Conservation (phyloP, 2,329 filamentous ascomycete genomes). For the Arthrobotrys pseudoclavata region DNA sequence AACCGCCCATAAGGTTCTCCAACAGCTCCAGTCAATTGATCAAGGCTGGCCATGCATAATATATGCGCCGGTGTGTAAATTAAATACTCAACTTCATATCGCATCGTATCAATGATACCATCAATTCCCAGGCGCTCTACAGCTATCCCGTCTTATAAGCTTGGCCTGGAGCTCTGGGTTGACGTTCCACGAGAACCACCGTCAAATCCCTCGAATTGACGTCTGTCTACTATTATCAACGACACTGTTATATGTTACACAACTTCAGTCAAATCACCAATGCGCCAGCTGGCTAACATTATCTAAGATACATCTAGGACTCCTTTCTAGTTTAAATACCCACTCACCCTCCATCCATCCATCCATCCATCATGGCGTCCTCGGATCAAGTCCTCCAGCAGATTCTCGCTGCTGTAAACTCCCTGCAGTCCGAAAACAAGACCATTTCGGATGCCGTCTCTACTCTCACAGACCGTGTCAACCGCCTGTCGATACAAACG, state of each 20-base stretch:
- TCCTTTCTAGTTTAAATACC: too few relatives aligned
- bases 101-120: not conserved
- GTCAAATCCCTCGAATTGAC: constrained; percentile 52
- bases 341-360: not conserved
- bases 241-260: constrained; percentile 5
- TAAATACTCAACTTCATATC: not conserved
- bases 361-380: constrained; percentile 34
- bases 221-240: constrained; percentile 16
- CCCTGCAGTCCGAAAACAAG: constrained; percentile 72
- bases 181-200: constrained; percentile 32
- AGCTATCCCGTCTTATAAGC: constrained; percentile 9
- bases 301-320: too few relatives aligned
- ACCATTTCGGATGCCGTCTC: constrained; percentile 73
- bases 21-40: constrained; percentile 11
- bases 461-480: constrained; percentile 74
- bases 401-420: constrained; percentile 72
- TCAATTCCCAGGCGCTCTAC: not conserved
- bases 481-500: constrained; percentile 72
- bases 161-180: constrained; percentile 21
- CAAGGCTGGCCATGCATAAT: not conserved
- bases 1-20: constrained; percentile 43
- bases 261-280: not conserved
- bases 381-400: constrained; percentile 67
- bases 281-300: too few relatives aligned
- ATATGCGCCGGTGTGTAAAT: not conserved